Conservation (phyloP, 2,329 filamentous ascomycete species). For the Myriosclerotinia duriaeana region DNA sequence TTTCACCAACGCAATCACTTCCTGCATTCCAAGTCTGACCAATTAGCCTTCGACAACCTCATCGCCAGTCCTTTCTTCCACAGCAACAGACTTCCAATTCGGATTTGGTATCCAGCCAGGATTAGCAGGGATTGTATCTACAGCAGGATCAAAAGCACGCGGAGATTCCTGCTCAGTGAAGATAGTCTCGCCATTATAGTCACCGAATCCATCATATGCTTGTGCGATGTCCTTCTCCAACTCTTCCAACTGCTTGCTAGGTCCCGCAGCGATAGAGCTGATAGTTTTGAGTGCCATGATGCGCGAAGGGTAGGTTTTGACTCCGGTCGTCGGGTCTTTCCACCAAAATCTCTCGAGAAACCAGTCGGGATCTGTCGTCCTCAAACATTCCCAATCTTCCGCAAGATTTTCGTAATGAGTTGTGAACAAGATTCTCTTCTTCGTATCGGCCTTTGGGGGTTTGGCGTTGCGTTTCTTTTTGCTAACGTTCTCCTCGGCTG, state of each 20-base stretch:
- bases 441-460: too few species aligned
- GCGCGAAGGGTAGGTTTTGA: not conserved
- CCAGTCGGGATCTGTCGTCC: not conserved
- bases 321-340: not conserved
- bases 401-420: not conserved
- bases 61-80: too few species aligned
- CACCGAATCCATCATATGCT: not conserved
- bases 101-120: not conserved
- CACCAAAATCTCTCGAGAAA: not conserved
- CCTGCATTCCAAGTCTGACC: not conserved
- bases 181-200: not conserved
- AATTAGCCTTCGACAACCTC: not conserved
- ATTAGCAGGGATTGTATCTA: constrained; percentile 4
- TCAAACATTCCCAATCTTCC: not conserved
- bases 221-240: not conserved
- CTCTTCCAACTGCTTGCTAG: not conserved
- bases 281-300: not conserved
- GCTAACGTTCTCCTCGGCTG: not conserved
- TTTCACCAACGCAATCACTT: too few species aligned
- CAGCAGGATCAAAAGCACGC: not conserved
- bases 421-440: not conserved
- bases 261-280: not conserved
- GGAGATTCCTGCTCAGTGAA: not conserved
- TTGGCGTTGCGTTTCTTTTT: not conserved
- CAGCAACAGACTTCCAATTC: not conserved